Percentiles rank a stretch among this genome's conserved stretches.
phyloP scores from a whole-genome alignment of 2,329 filamentous ascomycete species.

The Malbranchea zuffiana region DNA sequence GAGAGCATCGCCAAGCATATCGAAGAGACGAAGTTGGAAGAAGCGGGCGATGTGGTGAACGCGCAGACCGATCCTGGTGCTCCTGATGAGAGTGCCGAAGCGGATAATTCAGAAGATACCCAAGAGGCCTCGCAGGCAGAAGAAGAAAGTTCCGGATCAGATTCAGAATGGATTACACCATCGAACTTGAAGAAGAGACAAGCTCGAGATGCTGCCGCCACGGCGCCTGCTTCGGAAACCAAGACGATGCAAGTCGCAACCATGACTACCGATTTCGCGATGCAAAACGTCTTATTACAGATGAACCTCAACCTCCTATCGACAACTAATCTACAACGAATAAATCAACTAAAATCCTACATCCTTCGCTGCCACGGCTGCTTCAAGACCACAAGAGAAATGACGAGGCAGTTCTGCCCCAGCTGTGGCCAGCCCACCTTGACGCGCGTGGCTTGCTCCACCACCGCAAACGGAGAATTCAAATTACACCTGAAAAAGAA shows the following conservation, averaged over 20 bases:
- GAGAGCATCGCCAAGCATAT: slow-evolving; percentile 23
- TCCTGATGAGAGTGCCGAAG: slow-evolving; percentile 8
- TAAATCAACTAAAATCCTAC: slow-evolving; percentile 77
- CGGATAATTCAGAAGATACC: slow-evolving; percentile 12
- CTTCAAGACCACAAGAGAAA: slow-evolving; percentile 74
- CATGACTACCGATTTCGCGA: slow-evolving; percentile 89
- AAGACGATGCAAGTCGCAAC: slow-evolving; percentile 74
- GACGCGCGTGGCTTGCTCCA: slow-evolving; percentile 74
- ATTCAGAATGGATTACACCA: slow-evolving; percentile 86
- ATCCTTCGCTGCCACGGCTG: slow-evolving; percentile 88
- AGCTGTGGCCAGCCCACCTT: slow-evolving; percentile 81
- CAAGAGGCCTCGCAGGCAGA: slow-evolving; percentile 14
- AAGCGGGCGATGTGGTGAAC: background rate
- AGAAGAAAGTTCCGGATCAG: slow-evolving; percentile 33
- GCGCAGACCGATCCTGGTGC: slow-evolving; percentile 16
- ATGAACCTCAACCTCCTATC: slow-evolving; percentile 90
- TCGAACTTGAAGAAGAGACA: slow-evolving; percentile 81
- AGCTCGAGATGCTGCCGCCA: slow-evolving; percentile 49
- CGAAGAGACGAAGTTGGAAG: slow-evolving; percentile 22
- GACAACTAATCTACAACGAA: slow-evolving; percentile 58
- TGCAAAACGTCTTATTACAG: slow-evolving; percentile 92
- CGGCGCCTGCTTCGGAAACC: slow-evolving; percentile 42
- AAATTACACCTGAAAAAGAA: slow-evolving; percentile 82
- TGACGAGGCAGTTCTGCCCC: slow-evolving; percentile 83
- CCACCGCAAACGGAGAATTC: slow-evolving; percentile 68